A percentile compares a stretch with the other conserved stretches of the same genome.
phyloP scores from a whole-genome alignment of 495 filamentous ascomycete genomes.

The Daldinia caldariorum region DNA sequence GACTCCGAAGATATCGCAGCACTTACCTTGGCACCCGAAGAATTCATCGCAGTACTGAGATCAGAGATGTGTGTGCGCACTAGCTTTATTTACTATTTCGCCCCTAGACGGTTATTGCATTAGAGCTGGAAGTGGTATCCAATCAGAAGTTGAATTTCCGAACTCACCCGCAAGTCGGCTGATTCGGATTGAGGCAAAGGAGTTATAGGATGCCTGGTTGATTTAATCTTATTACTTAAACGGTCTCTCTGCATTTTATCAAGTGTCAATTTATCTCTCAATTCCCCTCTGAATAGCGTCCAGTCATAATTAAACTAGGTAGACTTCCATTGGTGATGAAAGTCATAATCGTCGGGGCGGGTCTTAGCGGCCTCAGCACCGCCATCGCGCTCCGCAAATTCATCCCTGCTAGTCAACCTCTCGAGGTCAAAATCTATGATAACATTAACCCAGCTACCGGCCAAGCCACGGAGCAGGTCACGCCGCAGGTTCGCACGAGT shows the following conservation, averaged over 20 bases:
- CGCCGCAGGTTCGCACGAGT: conserved; percentile 31
- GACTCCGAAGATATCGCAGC: background rate
- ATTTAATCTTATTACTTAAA: background rate
- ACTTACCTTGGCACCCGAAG: background rate
- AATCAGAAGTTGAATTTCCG: background rate
- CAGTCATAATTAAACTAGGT: background rate
- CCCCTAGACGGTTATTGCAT: background rate
- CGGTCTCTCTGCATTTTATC: background rate
- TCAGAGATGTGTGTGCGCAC: background rate
- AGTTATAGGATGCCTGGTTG: background rate
- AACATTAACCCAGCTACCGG: conserved; percentile 8
- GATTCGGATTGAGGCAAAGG: background rate
- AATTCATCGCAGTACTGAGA: background rate
- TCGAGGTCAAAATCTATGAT: conserved; percentile 27
- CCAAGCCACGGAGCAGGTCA: conserved; percentile 1
- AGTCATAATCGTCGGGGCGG: conserved; percentile 18
- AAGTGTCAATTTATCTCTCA: background rate
- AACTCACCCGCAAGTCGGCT: background rate
- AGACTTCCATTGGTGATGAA: conserved; percentile 26
- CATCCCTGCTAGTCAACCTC: conserved; percentile 12
- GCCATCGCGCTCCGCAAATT: conserved; percentile 30
- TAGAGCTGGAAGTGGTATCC: background rate
- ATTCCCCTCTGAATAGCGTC: background rate
- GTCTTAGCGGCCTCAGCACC: conserved; percentile 17
- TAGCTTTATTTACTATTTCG: background rate